A percentile compares a stretch with the other conserved stretches of the same genome.
Conservation (phyloP, 495 filamentous ascomycete genomes). For the Hypoxylon lenormandii region DNA sequence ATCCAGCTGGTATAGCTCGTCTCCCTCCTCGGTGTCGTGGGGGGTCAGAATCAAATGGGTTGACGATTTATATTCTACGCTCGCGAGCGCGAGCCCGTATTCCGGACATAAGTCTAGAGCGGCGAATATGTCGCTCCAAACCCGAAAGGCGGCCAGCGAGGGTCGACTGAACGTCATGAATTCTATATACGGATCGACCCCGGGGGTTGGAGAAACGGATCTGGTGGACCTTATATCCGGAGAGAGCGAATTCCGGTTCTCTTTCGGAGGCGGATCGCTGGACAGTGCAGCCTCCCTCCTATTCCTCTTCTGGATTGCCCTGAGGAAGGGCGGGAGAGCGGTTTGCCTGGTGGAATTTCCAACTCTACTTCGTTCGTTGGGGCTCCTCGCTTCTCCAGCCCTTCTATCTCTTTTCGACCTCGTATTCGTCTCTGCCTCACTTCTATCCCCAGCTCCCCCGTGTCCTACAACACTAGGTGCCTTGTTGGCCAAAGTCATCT, state of each 20-base stretch:
- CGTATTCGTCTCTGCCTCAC: background rate
- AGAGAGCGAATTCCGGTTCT: too few relatives aligned
- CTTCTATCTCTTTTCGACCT: background rate
- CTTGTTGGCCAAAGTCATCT: too few relatives aligned
- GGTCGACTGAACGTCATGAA: background rate
- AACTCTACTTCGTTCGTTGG: too few relatives aligned
- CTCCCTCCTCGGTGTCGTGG: background rate
- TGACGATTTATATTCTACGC: background rate
- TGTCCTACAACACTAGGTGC: background rate
- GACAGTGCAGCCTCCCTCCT: too few relatives aligned
- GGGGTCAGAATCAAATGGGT: slow-evolving; percentile 7
- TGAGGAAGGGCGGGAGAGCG: too few relatives aligned
- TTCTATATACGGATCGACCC: too few relatives aligned
- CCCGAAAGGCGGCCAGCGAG: slow-evolving; percentile 1
- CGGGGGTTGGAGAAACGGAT: too few relatives aligned
- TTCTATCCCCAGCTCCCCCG: background rate
- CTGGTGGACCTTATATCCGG: background rate
- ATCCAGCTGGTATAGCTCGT: slow-evolving; percentile 16
- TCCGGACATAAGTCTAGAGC: background rate
- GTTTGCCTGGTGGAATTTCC: too few relatives aligned
- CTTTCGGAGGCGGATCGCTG: too few relatives aligned
- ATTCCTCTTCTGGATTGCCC: too few relatives aligned
- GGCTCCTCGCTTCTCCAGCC: too few relatives aligned
- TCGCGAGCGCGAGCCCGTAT: slow-evolving; percentile 15
- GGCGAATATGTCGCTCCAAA: slow-evolving; percentile 14